phyloP scores from a whole-genome alignment of 2,329 filamentous ascomycete genomes.

The Fusarium irregulare region DNA sequence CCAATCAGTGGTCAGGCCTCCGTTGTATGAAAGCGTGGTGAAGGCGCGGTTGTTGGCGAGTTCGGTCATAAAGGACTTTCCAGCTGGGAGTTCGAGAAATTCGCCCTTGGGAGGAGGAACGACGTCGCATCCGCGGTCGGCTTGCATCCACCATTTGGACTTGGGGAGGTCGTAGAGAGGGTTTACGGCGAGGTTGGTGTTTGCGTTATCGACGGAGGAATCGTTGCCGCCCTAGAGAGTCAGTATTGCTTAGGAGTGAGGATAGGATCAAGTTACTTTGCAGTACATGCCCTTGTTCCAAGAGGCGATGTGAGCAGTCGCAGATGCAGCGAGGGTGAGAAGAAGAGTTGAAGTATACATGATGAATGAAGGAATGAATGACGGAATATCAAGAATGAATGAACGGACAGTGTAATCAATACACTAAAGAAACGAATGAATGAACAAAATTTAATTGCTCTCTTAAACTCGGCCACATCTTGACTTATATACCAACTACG shows the following conservation, averaged over 20 bases:
- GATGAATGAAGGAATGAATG: slow-evolving; percentile 2
- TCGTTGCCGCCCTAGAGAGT: slow-evolving; percentile 47
- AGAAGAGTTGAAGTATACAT: slow-evolving; percentile 41
- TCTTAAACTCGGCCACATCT: neutral
- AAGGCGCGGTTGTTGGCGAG: slow-evolving; percentile 62
- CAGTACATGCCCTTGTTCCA: slow-evolving; percentile 48
- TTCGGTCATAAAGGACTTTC: slow-evolving; percentile 60
- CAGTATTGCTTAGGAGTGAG: neutral
- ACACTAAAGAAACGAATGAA: slow-evolving; percentile 36
- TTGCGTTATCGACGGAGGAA: slow-evolving; percentile 51
- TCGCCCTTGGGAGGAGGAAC: slow-evolving; percentile 49
- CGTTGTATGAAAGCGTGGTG: slow-evolving; percentile 59
- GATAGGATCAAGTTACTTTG: slow-evolving; percentile 39
- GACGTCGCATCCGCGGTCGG: slow-evolving; percentile 59
- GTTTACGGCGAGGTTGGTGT: slow-evolving; percentile 59
- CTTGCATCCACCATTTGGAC: slow-evolving; percentile 63
- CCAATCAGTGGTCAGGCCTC: slow-evolving; percentile 55
- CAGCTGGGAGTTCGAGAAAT: slow-evolving; percentile 60
- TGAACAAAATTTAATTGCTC: slow-evolving; percentile 1
- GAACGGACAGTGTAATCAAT: slow-evolving; percentile 40
- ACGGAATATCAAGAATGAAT: slow-evolving; percentile 15
- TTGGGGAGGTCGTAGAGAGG: slow-evolving; percentile 59
- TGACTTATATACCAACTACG: slow-evolving; percentile 8
- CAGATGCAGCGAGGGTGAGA: slow-evolving; percentile 35
- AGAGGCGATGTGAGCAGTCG: slow-evolving; percentile 44